A percentile compares a stretch with the other conserved stretches of the same genome.
Conservation (phyloP, 2,329 filamentous ascomycete genomes). For the Aspergillus terreus region DNA sequence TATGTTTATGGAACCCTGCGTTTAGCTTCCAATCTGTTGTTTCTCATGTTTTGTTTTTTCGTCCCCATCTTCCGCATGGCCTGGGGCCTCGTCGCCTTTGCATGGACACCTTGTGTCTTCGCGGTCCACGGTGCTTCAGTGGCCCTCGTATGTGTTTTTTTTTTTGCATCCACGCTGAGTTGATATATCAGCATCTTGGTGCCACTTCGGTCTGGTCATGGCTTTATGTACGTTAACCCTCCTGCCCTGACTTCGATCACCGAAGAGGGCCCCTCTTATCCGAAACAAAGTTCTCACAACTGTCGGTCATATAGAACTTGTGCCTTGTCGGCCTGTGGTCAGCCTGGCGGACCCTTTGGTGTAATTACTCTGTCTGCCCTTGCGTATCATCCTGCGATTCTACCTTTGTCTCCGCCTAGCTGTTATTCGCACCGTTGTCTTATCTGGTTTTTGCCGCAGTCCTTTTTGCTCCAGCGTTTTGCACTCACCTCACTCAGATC, state of each 20-base stretch:
- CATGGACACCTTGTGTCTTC: neutral
- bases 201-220: slow-evolving; percentile 33
- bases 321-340: slow-evolving; percentile 27
- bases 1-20: slow-evolving; percentile 21
- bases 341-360: slow-evolving; percentile 23
- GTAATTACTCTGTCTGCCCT: slow-evolving; percentile 32
- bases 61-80: slow-evolving; percentile 14
- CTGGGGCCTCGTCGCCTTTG: slow-evolving; percentile 12
- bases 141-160: slow-evolving; percentile 27
- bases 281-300: slow-evolving; percentile 46
- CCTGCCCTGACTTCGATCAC: slow-evolving; percentile 40
- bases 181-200: slow-evolving; percentile 34
- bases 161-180: slow-evolving; percentile 37
- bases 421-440: neutral
- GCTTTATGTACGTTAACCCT: slow-evolving; percentile 51
- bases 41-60: slow-evolving; percentile 18
- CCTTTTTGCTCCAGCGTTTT: neutral
- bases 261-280: slow-evolving; percentile 40
- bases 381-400: slow-evolving; percentile 25
- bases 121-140: slow-evolving; percentile 11
- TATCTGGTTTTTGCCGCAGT: neutral
- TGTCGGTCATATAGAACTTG: slow-evolving; percentile 40
- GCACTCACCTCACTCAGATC: slow-evolving; percentile 4
- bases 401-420: slow-evolving; percentile 11
- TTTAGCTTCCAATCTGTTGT: slow-evolving; percentile 13